Evolutionary conservation across 2,329 filamentous ascomycete genomes (phyloP), one percentile per base, ranked within the genome.

Genomic region (Colletotrichum godetiae): DNA sequence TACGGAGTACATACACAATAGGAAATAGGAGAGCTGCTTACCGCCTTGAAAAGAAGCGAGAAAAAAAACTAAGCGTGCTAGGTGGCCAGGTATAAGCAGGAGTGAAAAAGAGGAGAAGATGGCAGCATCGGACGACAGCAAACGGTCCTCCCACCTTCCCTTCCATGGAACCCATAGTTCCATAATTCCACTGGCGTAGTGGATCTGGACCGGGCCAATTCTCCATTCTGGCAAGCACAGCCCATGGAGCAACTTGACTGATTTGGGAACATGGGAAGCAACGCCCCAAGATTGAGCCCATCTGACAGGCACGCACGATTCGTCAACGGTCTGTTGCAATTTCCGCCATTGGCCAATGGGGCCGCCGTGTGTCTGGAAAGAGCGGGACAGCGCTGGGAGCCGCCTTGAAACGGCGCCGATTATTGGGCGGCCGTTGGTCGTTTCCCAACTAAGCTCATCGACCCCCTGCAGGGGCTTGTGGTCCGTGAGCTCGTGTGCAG

Each of bases 271-370:
- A 35, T 37, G 7, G 22, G 49, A 56, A 56, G 71, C 60, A 66
- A 65, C 56, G 71, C 24, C 55, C 67, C 67, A 61, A 70, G 67
- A 73, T 70, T 73, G 55, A 73, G 60, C 35, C 46, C 67, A 60
- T 61, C 68, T 74, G 68, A 74, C 72, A 72, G 68, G 68, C 72
- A 24, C 12, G 42, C 58, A 22, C 59, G 68, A 74, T 74, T 73
- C 72, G 72, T 74, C 68, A 67, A 72, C 68, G 63, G 59, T 37
- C 62, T 42, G 72, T 31, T 74, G 72, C 22, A 74, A 74, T 74
- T 72, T 74, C 72, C 72, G 57, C n/a, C 31, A 63, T 59, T 63
- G 62, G 33, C 72, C 72, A 74, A 74, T 74, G 3, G 10, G 1
- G 4, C 24, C 15, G 8, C 15, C 10, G 11, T 24, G 61, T 66